These are phyloP conservation scores for Vitis riparia DNA, from an alignment of 164 flowering plant species.

Conservation along the genomic window DNA sequence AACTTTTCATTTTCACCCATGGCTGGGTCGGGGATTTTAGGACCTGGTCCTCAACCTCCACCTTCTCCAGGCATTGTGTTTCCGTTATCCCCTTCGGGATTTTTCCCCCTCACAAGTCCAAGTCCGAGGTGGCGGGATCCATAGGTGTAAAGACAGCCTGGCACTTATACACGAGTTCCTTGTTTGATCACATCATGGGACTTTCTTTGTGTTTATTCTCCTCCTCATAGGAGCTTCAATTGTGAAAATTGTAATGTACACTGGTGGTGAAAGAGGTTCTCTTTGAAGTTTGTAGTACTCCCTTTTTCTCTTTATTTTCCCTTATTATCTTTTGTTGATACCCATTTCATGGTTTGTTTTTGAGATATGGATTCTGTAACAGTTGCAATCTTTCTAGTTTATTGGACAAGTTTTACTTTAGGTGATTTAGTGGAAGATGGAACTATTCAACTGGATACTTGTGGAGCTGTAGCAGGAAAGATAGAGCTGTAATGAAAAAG, in stretches of 20 bases:
- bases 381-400: constrained; percentile 18
- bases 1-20: constrained; percentile 62
- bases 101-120: constrained; percentile 73
- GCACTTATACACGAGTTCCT: neutral
- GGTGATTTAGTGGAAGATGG: constrained; percentile 19
- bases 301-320: constrained; percentile 2
- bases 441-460: constrained; percentile 14
- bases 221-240: constrained; percentile 13
- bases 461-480: constrained; percentile 25
- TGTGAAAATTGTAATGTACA: constrained; percentile 22
- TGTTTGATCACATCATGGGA: constrained; percentile 5
- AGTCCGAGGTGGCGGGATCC: constrained; percentile 67
- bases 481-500: constrained; percentile 18
- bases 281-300: constrained; percentile 5
- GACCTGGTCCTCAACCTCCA: constrained; percentile 89
- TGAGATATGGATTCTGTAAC: constrained; percentile 21
- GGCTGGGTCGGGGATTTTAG: constrained; percentile 76
- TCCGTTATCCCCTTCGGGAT: constrained; percentile 78
- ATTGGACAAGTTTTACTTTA: constrained; percentile 18
- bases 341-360: constrained; percentile 12
- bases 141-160: constrained; percentile 9
- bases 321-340: constrained; percentile 9
- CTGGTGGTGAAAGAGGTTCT: constrained; percentile 19
- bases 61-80: constrained; percentile 74
- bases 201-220: constrained; percentile 8